Evolutionary conservation across 73 alveolate genomes (phyloP), one percentile per base, ranked within the genome.

Genomic region (Paramecium caudatum): DNA sequence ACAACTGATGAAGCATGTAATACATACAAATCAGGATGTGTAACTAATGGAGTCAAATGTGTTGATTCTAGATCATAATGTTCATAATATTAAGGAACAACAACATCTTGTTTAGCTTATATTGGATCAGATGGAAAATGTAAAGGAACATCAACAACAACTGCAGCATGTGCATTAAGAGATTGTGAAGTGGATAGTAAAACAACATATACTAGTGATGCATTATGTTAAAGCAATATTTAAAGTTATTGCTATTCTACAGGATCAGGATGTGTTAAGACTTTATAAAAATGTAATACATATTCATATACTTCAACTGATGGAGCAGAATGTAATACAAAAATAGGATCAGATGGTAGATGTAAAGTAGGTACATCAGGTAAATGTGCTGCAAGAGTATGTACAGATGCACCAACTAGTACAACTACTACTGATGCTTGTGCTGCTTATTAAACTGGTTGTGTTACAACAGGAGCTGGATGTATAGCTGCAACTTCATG

Each of bases 381-480:
- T 10, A 36, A 30, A 0, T 74, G 88, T 19, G 88, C 88, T 16
- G 69, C 69, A 10, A 74, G 65, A 74, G 68, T 45, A 10, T 74
- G 88, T 74, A 45, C 88, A 39, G 88, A 74, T 17, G 88, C 88
- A 0, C 47, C 17, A 3, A 43, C 88, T 17, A 21, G 69, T 17
- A 3, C 30, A 0, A 74, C 39, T 4, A 23, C 88, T 16, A 41
- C 36, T 7, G 17, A 7, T 9, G 49, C 49, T 36, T 74, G 88
- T 74, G 45, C 49, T 8, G 69, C 17, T 3, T 74, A 41, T 13
- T 36, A 74, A 15, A 74, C 47, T 41, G 88, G 69, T 4, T 74
- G 88, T 21, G 88, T 74, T 5, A 41, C 88, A 0, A 74, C 62
- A 41, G 88, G 88, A 74, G 68, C 88, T 0, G 88, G 88, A 74